Conservation (phyloP, 495 filamentous ascomycete genomes). For the Ramalina peruviana region DNA sequence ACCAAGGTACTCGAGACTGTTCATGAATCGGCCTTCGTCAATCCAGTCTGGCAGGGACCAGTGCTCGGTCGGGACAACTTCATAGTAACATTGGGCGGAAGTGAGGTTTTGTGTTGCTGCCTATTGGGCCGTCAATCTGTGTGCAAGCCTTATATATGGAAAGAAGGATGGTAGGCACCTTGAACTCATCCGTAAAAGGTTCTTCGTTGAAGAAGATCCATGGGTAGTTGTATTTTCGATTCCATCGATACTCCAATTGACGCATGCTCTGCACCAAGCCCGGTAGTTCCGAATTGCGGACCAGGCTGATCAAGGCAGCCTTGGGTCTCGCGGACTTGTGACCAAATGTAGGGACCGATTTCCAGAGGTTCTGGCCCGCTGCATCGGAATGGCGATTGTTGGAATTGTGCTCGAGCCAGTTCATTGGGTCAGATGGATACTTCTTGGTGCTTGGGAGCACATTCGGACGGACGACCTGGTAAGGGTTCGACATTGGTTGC, state of each 20-base stretch:
- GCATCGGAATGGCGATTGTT: conserved; percentile 21
- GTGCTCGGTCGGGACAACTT: conserved; percentile 31
- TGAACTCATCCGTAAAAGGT: conserved; percentile 25
- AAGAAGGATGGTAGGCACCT: conserved; percentile 8
- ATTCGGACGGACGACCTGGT: conserved; percentile 17
- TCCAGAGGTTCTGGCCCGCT: conserved; percentile 3
- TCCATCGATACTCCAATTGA: conserved; percentile 26
- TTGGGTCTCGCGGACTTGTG: conserved; percentile 13
- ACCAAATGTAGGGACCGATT: conserved; percentile 6
- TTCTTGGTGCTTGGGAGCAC: conserved; percentile 4
- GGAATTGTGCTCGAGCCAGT: conserved; percentile 25
- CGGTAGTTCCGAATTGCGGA: conserved; percentile 22
- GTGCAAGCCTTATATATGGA: not conserved
- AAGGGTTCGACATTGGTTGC: conserved; percentile 9
- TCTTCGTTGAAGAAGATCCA: conserved; percentile 30
- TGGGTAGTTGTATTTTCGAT: conserved; percentile 25
- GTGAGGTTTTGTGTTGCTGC: conserved; percentile 23
- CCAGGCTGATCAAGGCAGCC: conserved; percentile 24
- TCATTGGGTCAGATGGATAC: conserved; percentile 18
- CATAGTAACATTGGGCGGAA: conserved; percentile 21
- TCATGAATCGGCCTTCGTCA: conserved; percentile 41
- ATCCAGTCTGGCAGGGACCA: conserved; percentile 40
- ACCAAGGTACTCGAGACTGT: conserved; percentile 35
- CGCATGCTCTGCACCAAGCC: conserved; percentile 26
- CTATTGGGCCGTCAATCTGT: conserved; percentile 2